Base-by-base conservation (phyloP, 305 asterid species). In the Petunia hybrid region DNA sequence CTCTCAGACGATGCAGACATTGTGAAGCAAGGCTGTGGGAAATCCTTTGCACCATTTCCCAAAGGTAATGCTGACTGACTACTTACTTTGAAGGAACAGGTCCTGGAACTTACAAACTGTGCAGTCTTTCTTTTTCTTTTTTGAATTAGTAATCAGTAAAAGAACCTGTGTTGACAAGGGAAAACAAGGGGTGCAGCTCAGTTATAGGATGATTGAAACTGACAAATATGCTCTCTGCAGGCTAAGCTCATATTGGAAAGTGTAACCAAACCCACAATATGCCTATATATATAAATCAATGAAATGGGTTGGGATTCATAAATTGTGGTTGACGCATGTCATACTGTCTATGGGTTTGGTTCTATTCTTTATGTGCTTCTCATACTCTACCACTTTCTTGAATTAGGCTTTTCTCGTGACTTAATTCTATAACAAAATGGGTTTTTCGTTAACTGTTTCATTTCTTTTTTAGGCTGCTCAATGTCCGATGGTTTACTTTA, bases 11-110 rank as follows among this genome's bases (percentile, higher is more conserved):
- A 94, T 76, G 86, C 84, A 12, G 92, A 91, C 67, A 87, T 92
- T 80, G 94, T 88, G 87, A 94, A 92, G 86, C 89, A 91, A 80
- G 95, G 97, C 39, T 94, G 97, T 82, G 97, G 97, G 74, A 94
- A 90, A 78, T 91, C 97, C 56, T 90, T 89, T 83, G 96, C 97
- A 64, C 96, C 97, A 13, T 94, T 94, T 81, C 98, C 98, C 8
- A 92, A 92, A 91, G 98, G 98, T 94, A 91, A 3, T 16, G 78
- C 12, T 31, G 14, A 74, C 36, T 35, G 36, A 51, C 45, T 35
- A 12, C 45, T 74, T 36, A n/a, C 63, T 51, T 14, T 74, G 48
- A 53, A 6, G 36, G 78, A 63, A 53, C 36, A 36, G 64, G 78
- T 40, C 36, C 46, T 64, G 45, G 71, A 64, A 5, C 22, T 9